phyloP scores from a whole-genome alignment of 2,329 filamentous ascomycete genomes.

The Clarireedia sp. region DNA sequence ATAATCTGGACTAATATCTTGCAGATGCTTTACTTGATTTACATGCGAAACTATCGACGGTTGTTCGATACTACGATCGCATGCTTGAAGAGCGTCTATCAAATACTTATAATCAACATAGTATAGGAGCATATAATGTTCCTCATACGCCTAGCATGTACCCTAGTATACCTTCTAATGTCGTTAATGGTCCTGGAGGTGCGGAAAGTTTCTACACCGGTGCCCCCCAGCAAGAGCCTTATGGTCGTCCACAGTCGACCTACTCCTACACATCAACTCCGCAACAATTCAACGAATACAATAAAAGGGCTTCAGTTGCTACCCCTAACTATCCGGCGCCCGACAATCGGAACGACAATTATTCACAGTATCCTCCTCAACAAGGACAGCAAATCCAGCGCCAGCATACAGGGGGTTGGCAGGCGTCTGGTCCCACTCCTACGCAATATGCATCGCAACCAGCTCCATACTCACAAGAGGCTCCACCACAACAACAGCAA shows the following conservation, averaged over 20 bases:
- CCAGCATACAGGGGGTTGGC: conserved; percentile 47
- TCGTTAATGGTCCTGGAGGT: conserved; percentile 39
- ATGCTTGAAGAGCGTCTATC: conserved; percentile 96
- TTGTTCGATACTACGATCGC: conserved; percentile 93
- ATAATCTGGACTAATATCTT: conserved; percentile 21
- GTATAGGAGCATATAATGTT: conserved; percentile 55
- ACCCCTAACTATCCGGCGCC: conserved; percentile 17
- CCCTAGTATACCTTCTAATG: conserved; percentile 55
- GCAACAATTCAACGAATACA: conserved; percentile 35
- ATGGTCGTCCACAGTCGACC: conserved; percentile 41
- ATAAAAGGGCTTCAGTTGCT: conserved; percentile 20
- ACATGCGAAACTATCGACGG: conserved; percentile 89
- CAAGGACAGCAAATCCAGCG: conserved; percentile 38
- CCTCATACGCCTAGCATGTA: conserved; percentile 55
- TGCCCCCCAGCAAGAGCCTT: conserved; percentile 45
- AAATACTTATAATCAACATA: conserved; percentile 82
- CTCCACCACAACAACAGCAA: conserved; percentile 24
- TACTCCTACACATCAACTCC: conserved; percentile 43
- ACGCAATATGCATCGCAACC: conserved; percentile 17
- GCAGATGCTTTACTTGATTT: conserved; percentile 86
- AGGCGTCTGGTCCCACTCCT: conserved; percentile 21
- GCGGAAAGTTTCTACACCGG: conserved; percentile 79
- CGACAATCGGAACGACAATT: conserved; percentile 20
- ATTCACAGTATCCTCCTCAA: conserved; percentile 28
- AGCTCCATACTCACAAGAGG: conserved; percentile 12